Evolutionary conservation across 768 basidiomycete species (phyloP).

Genomic region (Phlegmacium glaucopus): DNA sequence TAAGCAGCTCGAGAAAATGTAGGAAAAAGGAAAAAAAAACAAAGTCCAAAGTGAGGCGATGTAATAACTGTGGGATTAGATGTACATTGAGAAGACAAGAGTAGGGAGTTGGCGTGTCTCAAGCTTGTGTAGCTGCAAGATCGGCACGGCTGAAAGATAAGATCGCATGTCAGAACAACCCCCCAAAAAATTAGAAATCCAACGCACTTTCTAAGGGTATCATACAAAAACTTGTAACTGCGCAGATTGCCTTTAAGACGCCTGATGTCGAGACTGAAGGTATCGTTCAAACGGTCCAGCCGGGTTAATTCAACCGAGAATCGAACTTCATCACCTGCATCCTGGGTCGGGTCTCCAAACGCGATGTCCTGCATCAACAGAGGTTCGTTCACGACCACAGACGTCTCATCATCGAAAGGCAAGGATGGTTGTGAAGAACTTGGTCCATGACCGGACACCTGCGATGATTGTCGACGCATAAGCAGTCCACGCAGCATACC

Average conservation of each 20-base stretch:
- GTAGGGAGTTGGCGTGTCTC: slow-evolving; percentile 7
- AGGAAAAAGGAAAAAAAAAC: slow-evolving; percentile 1
- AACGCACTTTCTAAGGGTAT: slow-evolving; percentile 81
- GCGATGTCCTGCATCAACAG: slow-evolving; percentile 44
- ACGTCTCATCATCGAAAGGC: slow-evolving; percentile 44
- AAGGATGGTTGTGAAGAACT: slow-evolving; percentile 39
- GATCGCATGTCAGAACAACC: slow-evolving; percentile 1
- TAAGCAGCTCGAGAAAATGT: not conserved
- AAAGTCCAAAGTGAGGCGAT: slow-evolving; percentile 6
- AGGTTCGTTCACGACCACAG: slow-evolving; percentile 36
- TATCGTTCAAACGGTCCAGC: slow-evolving; percentile 84
- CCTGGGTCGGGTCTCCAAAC: slow-evolving; percentile 79
- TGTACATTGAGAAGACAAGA: slow-evolving; percentile 9
- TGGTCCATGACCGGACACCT: slow-evolving; percentile 50
- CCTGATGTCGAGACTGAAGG: slow-evolving; percentile 90
- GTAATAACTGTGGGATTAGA: slow-evolving; percentile 6
- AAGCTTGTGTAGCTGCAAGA: slow-evolving; percentile 27
- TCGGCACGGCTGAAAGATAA: slow-evolving; percentile 39
- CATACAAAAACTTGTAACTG: slow-evolving; percentile 91
- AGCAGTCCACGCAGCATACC: slow-evolving; percentile 86
- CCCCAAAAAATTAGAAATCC: not conserved
- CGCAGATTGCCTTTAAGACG: slow-evolving; percentile 88
- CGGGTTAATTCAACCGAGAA: slow-evolving; percentile 94
- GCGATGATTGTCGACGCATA: slow-evolving; percentile 88
- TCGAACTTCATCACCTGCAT: slow-evolving; percentile 93